Evolutionary conservation across 306 rosid genomes (phyloP).

Genomic region (Cucurbita ficifolia): DNA sequence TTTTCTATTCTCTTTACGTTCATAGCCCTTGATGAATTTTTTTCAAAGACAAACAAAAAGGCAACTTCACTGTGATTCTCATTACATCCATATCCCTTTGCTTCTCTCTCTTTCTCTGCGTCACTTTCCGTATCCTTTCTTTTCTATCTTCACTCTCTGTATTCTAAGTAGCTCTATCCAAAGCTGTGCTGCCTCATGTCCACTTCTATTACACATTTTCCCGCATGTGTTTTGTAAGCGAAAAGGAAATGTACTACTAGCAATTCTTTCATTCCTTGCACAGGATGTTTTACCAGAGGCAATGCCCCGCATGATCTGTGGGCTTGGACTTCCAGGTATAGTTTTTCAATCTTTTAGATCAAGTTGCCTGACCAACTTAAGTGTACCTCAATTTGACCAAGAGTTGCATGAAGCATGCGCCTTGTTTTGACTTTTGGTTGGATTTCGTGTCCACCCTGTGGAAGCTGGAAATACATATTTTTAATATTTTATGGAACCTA

Average conservation of each 20-base stretch:
- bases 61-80: not conserved
- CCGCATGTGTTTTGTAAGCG: too few species aligned
- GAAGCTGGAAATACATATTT: not conserved
- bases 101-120: not conserved
- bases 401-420: not conserved
- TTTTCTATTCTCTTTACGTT: not conserved
- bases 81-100: not conserved
- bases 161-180: not conserved
- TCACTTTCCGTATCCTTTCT: not conserved
- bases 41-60: not conserved
- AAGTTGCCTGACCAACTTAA: not conserved
- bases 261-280: not conserved
- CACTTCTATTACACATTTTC: not conserved
- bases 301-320: conserved; percentile 74
- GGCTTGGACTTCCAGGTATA: conserved; percentile 94
- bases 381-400: too few species aligned
- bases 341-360: conserved; percentile 4
- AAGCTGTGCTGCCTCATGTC: not conserved
- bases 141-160: not conserved
- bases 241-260: not conserved
- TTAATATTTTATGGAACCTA: not conserved
- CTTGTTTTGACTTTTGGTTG: not conserved
- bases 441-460: not conserved
- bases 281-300: conserved; percentile 69
- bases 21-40: not conserved